A percentile compares a stretch with the other conserved stretches of the same genome.
Evolutionary conservation across 257 asterid genomes (phyloP).

Genomic region (Fraxinus excelsior): DNA sequence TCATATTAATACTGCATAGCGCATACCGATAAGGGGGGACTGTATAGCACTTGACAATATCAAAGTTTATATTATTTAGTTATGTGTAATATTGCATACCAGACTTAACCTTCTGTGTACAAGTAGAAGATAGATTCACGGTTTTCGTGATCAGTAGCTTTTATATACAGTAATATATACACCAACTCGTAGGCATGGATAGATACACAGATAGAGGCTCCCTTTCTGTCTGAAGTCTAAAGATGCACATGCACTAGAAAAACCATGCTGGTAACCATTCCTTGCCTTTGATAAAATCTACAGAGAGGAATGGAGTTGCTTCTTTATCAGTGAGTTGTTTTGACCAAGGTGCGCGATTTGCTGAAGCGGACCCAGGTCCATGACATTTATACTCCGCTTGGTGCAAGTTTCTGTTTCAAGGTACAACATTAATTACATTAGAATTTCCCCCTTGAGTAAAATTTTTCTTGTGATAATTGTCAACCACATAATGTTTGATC

Average conservation of each 20-base stretch:
- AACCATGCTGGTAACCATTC: slow-evolving; percentile 76
- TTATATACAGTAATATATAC: background rate
- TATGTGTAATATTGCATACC: background rate
- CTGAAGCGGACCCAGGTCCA: slow-evolving; percentile 66
- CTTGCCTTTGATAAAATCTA: slow-evolving; percentile 64
- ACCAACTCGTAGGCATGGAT: background rate
- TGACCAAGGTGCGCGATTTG: slow-evolving; percentile 64
- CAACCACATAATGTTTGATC: background rate
- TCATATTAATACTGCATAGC: no score
- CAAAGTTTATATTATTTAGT: background rate
- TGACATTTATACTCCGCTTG: slow-evolving; percentile 70
- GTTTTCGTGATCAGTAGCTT: background rate
- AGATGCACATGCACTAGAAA: slow-evolving; percentile 28
- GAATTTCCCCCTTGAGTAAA: background rate
- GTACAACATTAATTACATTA: background rate
- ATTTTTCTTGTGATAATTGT: background rate
- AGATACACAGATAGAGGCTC: slow-evolving; percentile 17
- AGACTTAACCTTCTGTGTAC: background rate
- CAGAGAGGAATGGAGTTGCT: slow-evolving; percentile 46
- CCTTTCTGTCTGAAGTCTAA: background rate
- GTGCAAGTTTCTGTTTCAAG: slow-evolving; percentile 50
- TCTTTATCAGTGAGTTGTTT: slow-evolving; percentile 66
- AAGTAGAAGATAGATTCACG: background rate
- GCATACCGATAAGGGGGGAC: no score
- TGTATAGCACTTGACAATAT: background rate